Evolutionary conservation across 768 basidiomycete species (phyloP), one percentile per base, ranked within the genome.

Genomic region (Pisolithus microcarpus): DNA sequence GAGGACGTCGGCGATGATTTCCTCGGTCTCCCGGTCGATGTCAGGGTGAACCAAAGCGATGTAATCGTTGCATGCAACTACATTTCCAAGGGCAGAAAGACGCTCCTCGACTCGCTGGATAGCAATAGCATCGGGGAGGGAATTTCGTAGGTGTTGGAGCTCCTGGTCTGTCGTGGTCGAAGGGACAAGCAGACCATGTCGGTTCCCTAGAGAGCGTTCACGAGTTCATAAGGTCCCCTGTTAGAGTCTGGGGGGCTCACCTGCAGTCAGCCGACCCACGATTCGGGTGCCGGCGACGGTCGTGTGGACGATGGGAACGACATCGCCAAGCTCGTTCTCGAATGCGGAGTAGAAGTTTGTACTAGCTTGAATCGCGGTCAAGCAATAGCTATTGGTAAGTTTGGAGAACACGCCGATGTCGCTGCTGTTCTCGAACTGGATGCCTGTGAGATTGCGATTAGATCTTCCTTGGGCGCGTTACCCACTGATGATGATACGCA

Each of bases 11-110:
- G 96, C 96, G 70, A 99, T 97, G 72, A 99, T 98, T 70, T 99
- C 96, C 65, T 99, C 96, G 21, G 96, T 99, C 71, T 98, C 96
- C 55, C 96, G 83, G 72, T 98, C 96, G 53, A 98, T 73, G 58
- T 99, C 96, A 7, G 96, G 96, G 68, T 99, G 96, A 23, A 98
- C 96, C 60, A 99, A 85, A 7, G 96, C 96, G 58, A 99, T 95
- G 63, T 98, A 89, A 73, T 99, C 96, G 70, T 98, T 99, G 73
- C 91, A 94, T 11, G 91, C 92, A 67, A 99, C 94, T 55, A 99
- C 95, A 66, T 99, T 99, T 21, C 96, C 96, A 24, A 99, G 84
- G 0, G 96, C 96, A 18, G 91, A 95, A 55, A 99, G 76, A 26
- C 96, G 87, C 73, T 98, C 96, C 66, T 99, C 96, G 49, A 99